These are phyloP conservation scores for Gracilaria domingensis DNA, from an alignment of 23 red algal genomes.

Conservation along the genomic window DNA sequence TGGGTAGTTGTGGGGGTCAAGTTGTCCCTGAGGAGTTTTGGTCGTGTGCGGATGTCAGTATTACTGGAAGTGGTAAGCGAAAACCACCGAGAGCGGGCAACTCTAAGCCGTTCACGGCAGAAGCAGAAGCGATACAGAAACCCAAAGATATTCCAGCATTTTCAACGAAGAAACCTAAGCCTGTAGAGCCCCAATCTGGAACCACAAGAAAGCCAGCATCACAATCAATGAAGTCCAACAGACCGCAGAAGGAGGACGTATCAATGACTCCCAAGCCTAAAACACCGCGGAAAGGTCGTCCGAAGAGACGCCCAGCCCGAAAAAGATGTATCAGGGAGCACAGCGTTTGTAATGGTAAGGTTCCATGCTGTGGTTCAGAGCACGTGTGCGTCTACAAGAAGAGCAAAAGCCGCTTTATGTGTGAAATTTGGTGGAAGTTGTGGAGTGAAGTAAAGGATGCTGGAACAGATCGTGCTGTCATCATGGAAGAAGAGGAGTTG, in stretches of 20 bases:
- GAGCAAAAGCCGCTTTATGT: not conserved
- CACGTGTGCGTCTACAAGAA: constrained; percentile 35
- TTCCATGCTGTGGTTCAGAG: constrained; percentile 33
- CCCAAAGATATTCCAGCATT: not conserved
- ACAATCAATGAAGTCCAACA: not conserved
- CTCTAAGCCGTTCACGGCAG: not conserved
- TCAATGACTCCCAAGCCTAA: not conserved
- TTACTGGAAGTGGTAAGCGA: not conserved
- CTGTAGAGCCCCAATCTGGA: not conserved
- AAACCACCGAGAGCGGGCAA: not conserved
- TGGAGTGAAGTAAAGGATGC: constrained; percentile 9
- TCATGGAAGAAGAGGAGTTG: not conserved
- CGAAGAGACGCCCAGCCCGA: not conserved
- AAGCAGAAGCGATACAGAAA: not conserved
- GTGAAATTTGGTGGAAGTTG: constrained; percentile 45
- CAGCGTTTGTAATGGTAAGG: constrained; percentile 4
- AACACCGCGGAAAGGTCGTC: not conserved
- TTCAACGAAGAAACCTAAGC: not conserved
- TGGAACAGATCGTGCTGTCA: constrained; percentile 8
- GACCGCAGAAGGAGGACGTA: not conserved
- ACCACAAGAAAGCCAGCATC: not conserved
- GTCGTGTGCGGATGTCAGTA: constrained; percentile 64
- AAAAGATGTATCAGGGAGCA: not conserved
- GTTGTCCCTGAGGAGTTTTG: constrained; percentile 75
- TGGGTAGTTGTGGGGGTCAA: constrained; percentile 34